Percentiles rank a stretch among this genome's conserved stretches.
Evolutionary conservation across 345 rosid genomes (phyloP).

Genomic region (Syzygium aromaticum): DNA sequence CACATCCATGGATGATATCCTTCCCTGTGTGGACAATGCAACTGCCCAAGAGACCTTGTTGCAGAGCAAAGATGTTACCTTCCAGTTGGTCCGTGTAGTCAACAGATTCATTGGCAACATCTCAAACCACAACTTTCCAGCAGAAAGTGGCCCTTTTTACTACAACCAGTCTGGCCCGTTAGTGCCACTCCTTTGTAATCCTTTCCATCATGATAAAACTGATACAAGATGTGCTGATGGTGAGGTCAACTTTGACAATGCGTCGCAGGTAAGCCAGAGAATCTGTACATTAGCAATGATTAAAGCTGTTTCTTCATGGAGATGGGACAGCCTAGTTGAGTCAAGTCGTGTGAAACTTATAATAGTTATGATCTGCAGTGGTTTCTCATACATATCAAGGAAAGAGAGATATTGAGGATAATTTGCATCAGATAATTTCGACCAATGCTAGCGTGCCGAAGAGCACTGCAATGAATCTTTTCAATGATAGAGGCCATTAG

Average conservation of each 20-base stretch:
- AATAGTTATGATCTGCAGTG: background rate
- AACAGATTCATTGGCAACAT: conserved; percentile 32
- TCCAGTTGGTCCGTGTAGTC: conserved; percentile 25
- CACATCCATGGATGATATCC: conserved; percentile 50
- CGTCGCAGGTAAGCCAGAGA: conserved; percentile 39
- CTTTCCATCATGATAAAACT: conserved; percentile 21
- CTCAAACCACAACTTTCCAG: conserved; percentile 40
- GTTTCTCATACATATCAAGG: background rate
- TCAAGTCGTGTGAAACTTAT: background rate
- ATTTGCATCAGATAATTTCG: background rate
- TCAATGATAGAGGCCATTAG: background rate
- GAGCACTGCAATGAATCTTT: background rate
- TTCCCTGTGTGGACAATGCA: conserved; percentile 57
- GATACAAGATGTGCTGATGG: conserved; percentile 28
- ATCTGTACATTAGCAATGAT: background rate
- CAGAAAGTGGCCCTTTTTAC: conserved; percentile 21
- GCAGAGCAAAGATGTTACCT: conserved; percentile 30
- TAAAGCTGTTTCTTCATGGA: background rate
- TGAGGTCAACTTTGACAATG: conserved; percentile 37
- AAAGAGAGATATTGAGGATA: background rate
- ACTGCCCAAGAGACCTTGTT: conserved; percentile 39
- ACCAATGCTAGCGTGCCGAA: background rate
- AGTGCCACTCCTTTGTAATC: conserved; percentile 55
- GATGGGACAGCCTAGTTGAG: background rate
- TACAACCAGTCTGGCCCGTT: conserved; percentile 70